These are phyloP conservation scores for Mucor circinelloides DNA, from an alignment of 371 early-diverging fungal species.

Conservation along the genomic window DNA sequence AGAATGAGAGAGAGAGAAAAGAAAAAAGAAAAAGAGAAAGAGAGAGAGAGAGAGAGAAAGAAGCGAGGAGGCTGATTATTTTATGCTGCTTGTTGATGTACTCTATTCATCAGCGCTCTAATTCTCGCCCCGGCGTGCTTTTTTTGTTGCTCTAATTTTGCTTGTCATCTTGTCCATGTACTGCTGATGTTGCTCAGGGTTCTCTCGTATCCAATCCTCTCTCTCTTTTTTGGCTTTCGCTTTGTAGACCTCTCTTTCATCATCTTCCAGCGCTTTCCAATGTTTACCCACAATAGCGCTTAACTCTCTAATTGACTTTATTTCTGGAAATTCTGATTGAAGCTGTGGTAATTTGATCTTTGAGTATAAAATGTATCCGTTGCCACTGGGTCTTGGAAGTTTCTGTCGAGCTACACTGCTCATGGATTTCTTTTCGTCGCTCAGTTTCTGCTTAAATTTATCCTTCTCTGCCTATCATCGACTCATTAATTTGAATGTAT, in stretches of 20 bases:
- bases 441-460: neutral
- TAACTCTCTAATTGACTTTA: neutral
- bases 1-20: neutral
- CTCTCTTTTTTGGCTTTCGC: slow-evolving; percentile 19
- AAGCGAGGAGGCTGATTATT: neutral
- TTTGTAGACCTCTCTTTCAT: neutral
- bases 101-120: too few species aligned
- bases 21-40: neutral
- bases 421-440: neutral
- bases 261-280: neutral
- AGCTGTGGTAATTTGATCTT: neutral
- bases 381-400: neutral
- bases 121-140: neutral
- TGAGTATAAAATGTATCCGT: neutral
- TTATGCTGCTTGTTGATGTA: neutral
- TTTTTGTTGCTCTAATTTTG: neutral
- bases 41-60: neutral
- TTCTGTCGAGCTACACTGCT: neutral
- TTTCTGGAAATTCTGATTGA: neutral
- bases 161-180: neutral
- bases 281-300: neutral
- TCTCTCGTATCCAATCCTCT: slow-evolving; percentile 18
- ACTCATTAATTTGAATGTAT: neutral
- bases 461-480: neutral
- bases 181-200: neutral